Evolutionary conservation across 2,329 filamentous ascomycete species (phyloP).

Genomic region (Pestalotiopsis sp.): DNA sequence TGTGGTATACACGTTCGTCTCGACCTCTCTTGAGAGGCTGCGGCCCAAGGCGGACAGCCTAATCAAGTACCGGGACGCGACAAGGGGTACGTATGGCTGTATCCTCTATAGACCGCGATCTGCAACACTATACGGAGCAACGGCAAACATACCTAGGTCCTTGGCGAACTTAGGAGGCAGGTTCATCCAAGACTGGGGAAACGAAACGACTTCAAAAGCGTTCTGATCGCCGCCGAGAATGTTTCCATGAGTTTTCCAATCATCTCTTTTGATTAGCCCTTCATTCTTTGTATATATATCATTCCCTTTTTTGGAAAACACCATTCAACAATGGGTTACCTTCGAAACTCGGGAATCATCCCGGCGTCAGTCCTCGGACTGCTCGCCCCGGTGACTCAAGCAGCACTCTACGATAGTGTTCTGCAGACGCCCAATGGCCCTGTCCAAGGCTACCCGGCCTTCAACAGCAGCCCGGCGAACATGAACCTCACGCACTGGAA

Average conservation of each 20-base stretch:
- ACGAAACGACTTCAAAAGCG: too few relatives aligned
- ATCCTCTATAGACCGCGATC: background rate
- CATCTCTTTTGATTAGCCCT: rapidly evolving
- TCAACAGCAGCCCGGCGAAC: constrained; percentile 22
- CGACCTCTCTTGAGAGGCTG: too few relatives aligned
- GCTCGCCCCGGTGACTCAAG: constrained; percentile 12
- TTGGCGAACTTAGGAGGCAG: too few relatives aligned
- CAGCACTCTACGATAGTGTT: constrained; percentile 21
- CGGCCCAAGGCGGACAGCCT: background rate
- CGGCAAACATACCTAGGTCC: background rate
- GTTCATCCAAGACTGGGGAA: too few relatives aligned
- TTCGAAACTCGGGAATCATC: background rate
- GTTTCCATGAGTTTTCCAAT: too few relatives aligned
- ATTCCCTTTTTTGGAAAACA: background rate
- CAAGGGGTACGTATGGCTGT: background rate
- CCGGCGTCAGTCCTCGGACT: background rate
- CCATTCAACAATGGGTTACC: background rate
- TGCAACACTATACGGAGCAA: background rate
- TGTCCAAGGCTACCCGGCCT: constrained; percentile 23
- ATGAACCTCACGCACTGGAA: constrained; percentile 20
- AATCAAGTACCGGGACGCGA: background rate
- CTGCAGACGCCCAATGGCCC: constrained; percentile 21
- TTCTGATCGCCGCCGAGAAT: too few relatives aligned
- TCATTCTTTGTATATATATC: background rate
- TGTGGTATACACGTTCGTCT: too few relatives aligned